These are phyloP conservation scores for Chaetomium cochliodes DNA, from an alignment of 495 filamentous ascomycete genomes.

Conservation along the genomic window DNA sequence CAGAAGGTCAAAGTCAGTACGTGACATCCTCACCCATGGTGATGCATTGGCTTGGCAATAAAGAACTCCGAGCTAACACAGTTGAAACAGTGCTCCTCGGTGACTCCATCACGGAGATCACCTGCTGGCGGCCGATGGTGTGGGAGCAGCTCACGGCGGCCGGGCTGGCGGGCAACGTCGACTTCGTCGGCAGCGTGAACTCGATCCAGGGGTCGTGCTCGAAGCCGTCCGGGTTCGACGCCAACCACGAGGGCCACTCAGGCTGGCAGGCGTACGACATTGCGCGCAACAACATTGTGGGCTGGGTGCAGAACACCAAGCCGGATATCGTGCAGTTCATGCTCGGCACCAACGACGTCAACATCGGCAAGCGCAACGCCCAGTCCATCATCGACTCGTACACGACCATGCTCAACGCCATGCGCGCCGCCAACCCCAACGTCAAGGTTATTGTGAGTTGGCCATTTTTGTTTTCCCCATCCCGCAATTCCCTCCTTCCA, in stretches of 20 bases:
- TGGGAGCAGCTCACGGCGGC: constrained; percentile 34
- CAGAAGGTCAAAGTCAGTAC: constrained; percentile 30
- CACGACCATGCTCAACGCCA: constrained; percentile 33
- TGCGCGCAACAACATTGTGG: constrained; percentile 37
- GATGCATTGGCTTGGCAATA: neutral
- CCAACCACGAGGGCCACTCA: constrained; percentile 42
- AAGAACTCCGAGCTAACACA: constrained; percentile 5
- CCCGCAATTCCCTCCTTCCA: too few relatives aligned
- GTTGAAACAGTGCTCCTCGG: constrained; percentile 35
- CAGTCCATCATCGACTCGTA: constrained; percentile 40
- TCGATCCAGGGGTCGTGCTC: constrained; percentile 28
- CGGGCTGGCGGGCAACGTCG: constrained; percentile 31
- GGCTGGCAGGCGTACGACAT: constrained; percentile 43
- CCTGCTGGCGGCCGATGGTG: constrained; percentile 39
- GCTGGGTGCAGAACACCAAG: constrained; percentile 35
- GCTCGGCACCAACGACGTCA: constrained; percentile 46
- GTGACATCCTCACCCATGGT: neutral
- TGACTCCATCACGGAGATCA: constrained; percentile 41
- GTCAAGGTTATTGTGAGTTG: constrained; percentile 38
- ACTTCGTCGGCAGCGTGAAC: constrained; percentile 40
- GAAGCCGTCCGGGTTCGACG: constrained; percentile 27
- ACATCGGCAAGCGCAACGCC: constrained; percentile 25
- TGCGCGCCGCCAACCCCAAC: constrained; percentile 35
- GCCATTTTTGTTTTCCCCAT: neutral
- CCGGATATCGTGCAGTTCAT: constrained; percentile 44